Evolutionary conservation across 2,329 filamentous ascomycete genomes (phyloP), one percentile per base, ranked within the genome.

Genomic region (Xylaria sp.): DNA sequence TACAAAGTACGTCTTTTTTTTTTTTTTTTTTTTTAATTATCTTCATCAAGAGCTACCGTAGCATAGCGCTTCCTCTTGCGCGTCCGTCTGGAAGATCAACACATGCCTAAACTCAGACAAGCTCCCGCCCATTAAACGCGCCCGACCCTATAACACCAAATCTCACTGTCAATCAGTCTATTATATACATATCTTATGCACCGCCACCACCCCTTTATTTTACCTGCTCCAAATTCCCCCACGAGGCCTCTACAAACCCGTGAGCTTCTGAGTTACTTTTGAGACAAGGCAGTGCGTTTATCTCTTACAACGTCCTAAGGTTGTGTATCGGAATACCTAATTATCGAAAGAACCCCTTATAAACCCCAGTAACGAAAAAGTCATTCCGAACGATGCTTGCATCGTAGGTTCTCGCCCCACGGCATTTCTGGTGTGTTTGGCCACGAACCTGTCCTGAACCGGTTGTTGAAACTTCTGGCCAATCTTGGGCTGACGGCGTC

Each of bases 331-430:
- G 58, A 46, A 42, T 37, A 50, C 46, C 38, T 43, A 45, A 49
- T 46, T 59, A 42, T 23, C 33, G 28, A 28, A 60, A 21, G 38
- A 17, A 12, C 28, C 17, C 25, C 42, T 17, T 61, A 17, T 50
- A 49, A 52, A 21, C 28, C 53, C 42, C 45, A 31, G 31, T 52
- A 58, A 47, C 37, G 35, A 55, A 52, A 50, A 57, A 53, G 40
- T 61, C n/a, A n/a, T 56, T 42, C 50, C 60, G 60, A 60, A 66
- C 57, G 50, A 67, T 67, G 65, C 55, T 59, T 33, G 61, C 54
- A 61, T 64, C 60, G 37, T 66, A 67, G 60, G 49, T 57, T 55
- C 37, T 45, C 61, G 58, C 40, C 37, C 57, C 54, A 51, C 51
- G 57, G 60, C 57, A 49, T 60, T 46, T 46, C 57, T 28, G 42